Percentiles rank a stretch among this genome's conserved stretches.
Evolutionary conservation across 139 green algal species (phyloP).

Genomic region (Haematococcus lacustris): DNA sequence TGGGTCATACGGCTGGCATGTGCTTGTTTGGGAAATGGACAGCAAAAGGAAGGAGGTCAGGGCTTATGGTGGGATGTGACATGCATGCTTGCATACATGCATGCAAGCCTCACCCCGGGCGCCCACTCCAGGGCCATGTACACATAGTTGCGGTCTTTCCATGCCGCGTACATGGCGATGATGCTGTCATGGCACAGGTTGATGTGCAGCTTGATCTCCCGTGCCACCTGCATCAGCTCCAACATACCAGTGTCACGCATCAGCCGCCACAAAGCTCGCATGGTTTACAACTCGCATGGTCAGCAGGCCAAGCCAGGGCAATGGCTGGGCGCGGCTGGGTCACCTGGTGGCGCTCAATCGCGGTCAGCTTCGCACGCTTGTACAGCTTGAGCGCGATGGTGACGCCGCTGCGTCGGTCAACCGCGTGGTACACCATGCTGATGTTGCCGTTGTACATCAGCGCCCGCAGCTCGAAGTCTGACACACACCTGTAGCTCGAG

Average conservation of each 20-base stretch:
- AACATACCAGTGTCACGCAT: no score
- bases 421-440: conserved; percentile 41
- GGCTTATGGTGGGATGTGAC: no score
- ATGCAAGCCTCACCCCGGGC: conserved; percentile 35
- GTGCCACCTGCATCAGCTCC: conserved; percentile 50
- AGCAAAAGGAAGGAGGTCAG: no score
- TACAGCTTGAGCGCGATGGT: conserved; percentile 58
- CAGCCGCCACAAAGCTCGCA: no score
- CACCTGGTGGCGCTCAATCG: conserved; percentile 33
- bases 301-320: no score
- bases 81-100: no score
- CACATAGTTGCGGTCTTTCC: conserved; percentile 50
- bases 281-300: no score
- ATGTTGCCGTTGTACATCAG: conserved; percentile 44
- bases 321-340: no score
- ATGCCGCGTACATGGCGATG: conserved; percentile 49
- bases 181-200: conserved; percentile 41
- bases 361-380: conserved; percentile 29
- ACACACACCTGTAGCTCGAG: conserved; percentile 21
- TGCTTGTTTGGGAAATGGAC: no score
- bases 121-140: conserved; percentile 57
- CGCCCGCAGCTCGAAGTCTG: conserved; percentile 37
- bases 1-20: no score
- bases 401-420: conserved; percentile 35
- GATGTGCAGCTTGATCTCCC: conserved; percentile 52